Evolutionary conservation across 306 rosid genomes (phyloP).

Genomic region (Canavalia ensiformis): DNA sequence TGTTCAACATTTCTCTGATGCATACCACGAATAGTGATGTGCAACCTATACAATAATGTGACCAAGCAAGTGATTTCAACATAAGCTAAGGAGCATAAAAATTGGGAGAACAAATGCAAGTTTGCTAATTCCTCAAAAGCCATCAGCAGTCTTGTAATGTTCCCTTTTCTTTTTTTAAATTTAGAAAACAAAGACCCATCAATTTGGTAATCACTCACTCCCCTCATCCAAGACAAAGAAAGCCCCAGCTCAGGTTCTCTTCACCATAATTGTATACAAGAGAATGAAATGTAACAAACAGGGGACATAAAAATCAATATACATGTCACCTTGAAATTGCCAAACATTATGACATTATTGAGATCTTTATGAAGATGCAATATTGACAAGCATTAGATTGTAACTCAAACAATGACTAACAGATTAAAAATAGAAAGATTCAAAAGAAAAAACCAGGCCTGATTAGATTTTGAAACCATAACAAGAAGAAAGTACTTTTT

Average conservation of each 20-base stretch:
- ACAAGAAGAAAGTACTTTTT: constrained; percentile 15
- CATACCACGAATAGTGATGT: background rate
- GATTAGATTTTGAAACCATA: constrained; percentile 6
- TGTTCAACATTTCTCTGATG: background rate
- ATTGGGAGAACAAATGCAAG: background rate
- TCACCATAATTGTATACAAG: background rate
- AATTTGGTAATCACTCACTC: background rate
- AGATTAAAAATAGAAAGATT: background rate
- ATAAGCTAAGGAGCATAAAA: background rate
- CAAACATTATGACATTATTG: background rate
- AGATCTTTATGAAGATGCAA: background rate
- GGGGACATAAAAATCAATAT: background rate
- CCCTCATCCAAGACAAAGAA: background rate
- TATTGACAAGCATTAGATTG: background rate
- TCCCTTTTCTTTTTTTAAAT: background rate
- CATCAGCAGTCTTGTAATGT: background rate
- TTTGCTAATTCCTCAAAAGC: background rate
- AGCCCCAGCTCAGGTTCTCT: constrained; percentile 1
- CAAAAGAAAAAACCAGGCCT: background rate
- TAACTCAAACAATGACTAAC: constrained; percentile 26
- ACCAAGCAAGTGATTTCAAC: constrained; percentile 18
- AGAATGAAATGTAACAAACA: constrained; percentile 10
- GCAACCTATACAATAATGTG: constrained; percentile 19
- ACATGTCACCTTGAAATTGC: constrained; percentile 15
- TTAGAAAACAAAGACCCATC: background rate